Conservation (phyloP, 441 rosid species). For the Breynia disticha region DNA sequence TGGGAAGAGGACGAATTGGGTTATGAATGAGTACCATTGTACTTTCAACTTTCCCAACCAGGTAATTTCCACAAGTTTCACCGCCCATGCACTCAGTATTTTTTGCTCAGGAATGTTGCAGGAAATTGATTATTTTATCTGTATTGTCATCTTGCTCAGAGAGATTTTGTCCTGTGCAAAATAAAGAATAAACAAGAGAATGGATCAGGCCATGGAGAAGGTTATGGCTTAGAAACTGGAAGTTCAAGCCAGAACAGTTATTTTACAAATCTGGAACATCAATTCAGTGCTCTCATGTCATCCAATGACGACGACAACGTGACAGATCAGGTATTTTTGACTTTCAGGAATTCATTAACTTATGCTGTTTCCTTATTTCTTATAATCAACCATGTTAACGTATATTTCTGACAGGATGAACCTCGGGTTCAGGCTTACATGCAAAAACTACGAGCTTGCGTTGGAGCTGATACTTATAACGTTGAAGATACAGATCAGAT, state of each 20-base stretch:
- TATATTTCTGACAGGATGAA: background rate
- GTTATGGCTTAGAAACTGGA: too few relatives aligned
- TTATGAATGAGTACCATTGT: conserved; percentile 45
- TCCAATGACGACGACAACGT: background rate
- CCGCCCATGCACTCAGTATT: background rate
- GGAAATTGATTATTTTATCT: background rate
- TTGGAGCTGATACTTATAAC: too few relatives aligned
- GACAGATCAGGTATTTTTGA: conserved; percentile 9
- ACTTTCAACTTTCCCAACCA: background rate
- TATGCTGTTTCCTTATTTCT: background rate
- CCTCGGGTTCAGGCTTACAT: too few relatives aligned
- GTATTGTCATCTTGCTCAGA: conserved; percentile 8
- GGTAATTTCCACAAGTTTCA: conserved; percentile 2
- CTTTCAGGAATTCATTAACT: too few relatives aligned
- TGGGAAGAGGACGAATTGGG: conserved; percentile 33
- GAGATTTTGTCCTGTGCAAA: conserved; percentile 18
- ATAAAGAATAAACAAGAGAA: conserved; percentile 13
- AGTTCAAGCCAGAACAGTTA: too few relatives aligned
- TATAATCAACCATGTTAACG: background rate
- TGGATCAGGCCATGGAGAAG: too few relatives aligned
- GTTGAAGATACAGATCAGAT: too few relatives aligned
- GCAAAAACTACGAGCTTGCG: too few relatives aligned
- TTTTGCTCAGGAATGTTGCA: background rate
- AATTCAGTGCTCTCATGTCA: background rate
- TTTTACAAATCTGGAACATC: too few relatives aligned